Conservation (phyloP, 495 filamentous ascomycete species). For the Penicillium parvum region DNA sequence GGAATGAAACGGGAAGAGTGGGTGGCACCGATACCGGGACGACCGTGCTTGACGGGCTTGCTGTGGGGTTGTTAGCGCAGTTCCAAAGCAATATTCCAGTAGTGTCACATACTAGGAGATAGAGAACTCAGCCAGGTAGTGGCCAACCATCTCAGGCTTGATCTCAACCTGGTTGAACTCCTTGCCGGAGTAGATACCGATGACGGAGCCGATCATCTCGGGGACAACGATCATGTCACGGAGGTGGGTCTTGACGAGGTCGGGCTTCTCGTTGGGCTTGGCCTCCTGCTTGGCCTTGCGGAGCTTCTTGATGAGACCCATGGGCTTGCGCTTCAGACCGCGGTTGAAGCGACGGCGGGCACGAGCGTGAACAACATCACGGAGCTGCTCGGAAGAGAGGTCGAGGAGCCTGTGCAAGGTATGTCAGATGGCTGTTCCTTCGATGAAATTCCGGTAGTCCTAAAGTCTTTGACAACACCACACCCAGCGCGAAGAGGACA, state of each 20-base stretch:
- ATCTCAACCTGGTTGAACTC: conserved; percentile 99
- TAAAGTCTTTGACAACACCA: background rate
- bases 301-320: conserved; percentile 99
- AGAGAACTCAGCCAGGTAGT: conserved; percentile 98
- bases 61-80: conserved; percentile 49
- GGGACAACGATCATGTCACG: conserved; percentile 99
- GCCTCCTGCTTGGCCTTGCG: conserved; percentile 99
- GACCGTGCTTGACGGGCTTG: conserved; percentile 99
- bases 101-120: conserved; percentile 87
- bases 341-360: conserved; percentile 99
- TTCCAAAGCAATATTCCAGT: conserved; percentile 22
- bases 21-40: conserved; percentile 99
- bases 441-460: background rate
- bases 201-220: conserved; percentile 97
- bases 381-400: conserved; percentile 96
- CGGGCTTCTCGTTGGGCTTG: conserved; percentile 99
- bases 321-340: conserved; percentile 98
- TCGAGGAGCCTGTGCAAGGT: conserved; percentile 73
- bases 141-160: conserved; percentile 99
- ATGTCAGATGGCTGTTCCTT: conserved; percentile 22
- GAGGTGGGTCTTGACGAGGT: conserved; percentile 97
- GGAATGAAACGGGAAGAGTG: conserved; percentile 99
- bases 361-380: conserved; percentile 97
- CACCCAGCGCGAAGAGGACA: conserved; percentile 4
- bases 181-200: conserved; percentile 99